Evolutionary conservation across 306 rosid genomes (phyloP).

Genomic region (Casuarina glauca): DNA sequence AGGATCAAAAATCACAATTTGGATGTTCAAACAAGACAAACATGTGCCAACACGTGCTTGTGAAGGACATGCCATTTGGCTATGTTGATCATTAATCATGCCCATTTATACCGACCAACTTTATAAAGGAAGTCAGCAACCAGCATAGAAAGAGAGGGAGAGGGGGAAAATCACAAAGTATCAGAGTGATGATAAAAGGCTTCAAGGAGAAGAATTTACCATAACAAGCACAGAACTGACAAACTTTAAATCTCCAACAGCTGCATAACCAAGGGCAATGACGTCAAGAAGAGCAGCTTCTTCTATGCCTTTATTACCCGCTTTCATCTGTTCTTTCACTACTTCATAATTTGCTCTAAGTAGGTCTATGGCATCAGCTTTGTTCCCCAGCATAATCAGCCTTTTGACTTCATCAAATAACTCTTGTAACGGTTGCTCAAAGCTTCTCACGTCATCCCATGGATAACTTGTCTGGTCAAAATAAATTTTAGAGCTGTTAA

Average conservation of each 20-base stretch:
- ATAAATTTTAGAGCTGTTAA: constrained; percentile 28
- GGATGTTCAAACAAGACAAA: neutral
- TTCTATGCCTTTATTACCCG: constrained; percentile 67
- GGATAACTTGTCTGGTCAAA: constrained; percentile 31
- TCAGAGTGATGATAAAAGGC: constrained; percentile 25
- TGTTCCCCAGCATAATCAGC: constrained; percentile 61
- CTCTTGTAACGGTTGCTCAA: constrained; percentile 73
- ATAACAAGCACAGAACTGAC: constrained; percentile 52
- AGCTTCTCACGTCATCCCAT: constrained; percentile 28
- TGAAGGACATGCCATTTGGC: neutral
- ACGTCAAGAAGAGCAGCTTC: constrained; percentile 80
- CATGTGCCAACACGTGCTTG: neutral
- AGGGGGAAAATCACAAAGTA: constrained; percentile 8
- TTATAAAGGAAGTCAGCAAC: constrained; percentile 7
- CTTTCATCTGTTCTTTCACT: constrained; percentile 68
- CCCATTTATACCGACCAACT: constrained; percentile 19
- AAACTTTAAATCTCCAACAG: constrained; percentile 66
- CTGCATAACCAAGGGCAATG: constrained; percentile 75
- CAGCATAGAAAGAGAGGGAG: neutral
- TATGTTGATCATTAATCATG: constrained; percentile 8
- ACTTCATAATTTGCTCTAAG: constrained; percentile 81
- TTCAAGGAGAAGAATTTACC: constrained; percentile 42
- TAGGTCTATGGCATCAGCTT: constrained; percentile 57
- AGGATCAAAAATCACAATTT: neutral
- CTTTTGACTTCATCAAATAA: constrained; percentile 74